Evolutionary conservation across 495 filamentous ascomycete genomes (phyloP), one percentile per base, ranked within the genome.

Genomic region (Tuber borchii): DNA sequence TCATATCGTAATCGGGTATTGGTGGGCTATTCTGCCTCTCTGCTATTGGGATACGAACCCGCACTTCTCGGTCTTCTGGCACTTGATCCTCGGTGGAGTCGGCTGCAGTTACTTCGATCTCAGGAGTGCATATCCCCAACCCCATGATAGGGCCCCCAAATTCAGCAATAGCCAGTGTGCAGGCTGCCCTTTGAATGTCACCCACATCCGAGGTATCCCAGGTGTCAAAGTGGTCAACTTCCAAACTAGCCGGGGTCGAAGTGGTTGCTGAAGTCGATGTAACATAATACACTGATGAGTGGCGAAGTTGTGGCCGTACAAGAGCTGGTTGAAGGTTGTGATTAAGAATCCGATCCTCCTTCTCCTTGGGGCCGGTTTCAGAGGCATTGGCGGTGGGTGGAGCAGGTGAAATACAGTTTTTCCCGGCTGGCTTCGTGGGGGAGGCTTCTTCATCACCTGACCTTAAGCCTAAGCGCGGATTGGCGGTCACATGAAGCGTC

Each of bases 1-100:
- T 79, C 78, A 79, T 79, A 43, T 79, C 78, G 42, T 79, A 79
- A 73, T 79, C 78, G 37, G 78, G 78, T 79, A 79, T 79, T 26
- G 78, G 78, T 39, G 78, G 78, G 56, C 78, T 79, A 43, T 75
- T 75, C 40, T 79, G 78, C 34, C 78, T 79, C 46, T 79, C 78
- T 20, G 69, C 45, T 31, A 76, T 73, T 34, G 75, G 78, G 31
- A 75, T 44, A 73, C 70, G 45, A 40, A 48, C 37, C 40, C 12
- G 69, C 20, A 69, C 72, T 16, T 75, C 70, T 71, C 46, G 44
- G 26, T 17, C 43, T 17, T 68, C 56, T 16, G 4, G 56, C 4
- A 31, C 26, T 65, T 2, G 26, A 17, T 65, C 56, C 14, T 65
- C 56, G 7, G 26, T 34, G 56, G 56, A 31, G 14, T 65, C n/a